phyloP scores from a whole-genome alignment of 768 basidiomycete genomes.

The Coprinellus micaceus region DNA sequence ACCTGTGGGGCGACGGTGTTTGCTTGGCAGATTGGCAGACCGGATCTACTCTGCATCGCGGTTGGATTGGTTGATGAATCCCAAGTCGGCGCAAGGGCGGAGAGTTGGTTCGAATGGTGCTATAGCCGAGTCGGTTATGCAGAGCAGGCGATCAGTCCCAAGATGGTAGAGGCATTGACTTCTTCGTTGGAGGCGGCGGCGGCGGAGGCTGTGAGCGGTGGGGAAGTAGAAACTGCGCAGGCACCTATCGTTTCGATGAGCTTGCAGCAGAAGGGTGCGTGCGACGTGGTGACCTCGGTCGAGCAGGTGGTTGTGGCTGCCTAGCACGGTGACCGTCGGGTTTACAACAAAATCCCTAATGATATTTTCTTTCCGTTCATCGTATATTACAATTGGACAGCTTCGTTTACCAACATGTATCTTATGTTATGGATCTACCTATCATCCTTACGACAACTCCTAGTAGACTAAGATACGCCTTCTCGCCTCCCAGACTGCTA shows the following conservation, averaged over 20 bases:
- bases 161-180: neutral
- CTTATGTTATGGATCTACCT: neutral
- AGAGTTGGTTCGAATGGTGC: slow-evolving; percentile 24
- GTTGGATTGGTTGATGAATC: slow-evolving; percentile 26
- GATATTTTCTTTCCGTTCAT: no score
- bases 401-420: no score
- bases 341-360: no score
- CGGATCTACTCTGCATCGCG: slow-evolving; percentile 24
- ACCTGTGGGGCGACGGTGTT: slow-evolving; percentile 30
- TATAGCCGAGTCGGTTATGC: neutral
- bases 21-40: slow-evolving; percentile 20
- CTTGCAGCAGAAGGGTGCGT: neutral
- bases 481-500: no score
- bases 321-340: no score
- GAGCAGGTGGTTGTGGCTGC: neutral
- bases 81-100: slow-evolving; percentile 22
- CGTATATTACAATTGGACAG: no score
- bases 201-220: neutral
- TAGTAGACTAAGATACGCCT: no score
- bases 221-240: neutral
- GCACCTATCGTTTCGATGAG: neutral
- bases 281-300: neutral
- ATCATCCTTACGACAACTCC: no score
- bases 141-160: neutral
- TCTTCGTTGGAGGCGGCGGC: neutral